These are phyloP conservation scores for Glomus cerebriforme DNA, from an alignment of 192 early-diverging fungal genomes.

Conservation along the genomic window DNA sequence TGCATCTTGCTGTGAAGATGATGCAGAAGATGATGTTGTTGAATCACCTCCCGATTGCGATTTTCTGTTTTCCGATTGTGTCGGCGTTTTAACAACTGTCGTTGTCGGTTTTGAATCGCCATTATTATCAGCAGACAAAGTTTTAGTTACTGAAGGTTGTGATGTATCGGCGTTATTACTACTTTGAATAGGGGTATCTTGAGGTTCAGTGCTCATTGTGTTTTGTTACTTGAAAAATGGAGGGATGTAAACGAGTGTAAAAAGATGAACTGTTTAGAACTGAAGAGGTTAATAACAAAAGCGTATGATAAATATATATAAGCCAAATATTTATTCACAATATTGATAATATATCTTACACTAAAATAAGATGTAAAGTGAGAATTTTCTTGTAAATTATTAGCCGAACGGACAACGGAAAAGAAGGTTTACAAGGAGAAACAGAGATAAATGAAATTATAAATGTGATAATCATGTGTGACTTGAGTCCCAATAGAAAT, in stretches of 20 bases:
- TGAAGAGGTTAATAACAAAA: not conserved
- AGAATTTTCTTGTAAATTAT: too few relatives aligned
- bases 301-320: too few relatives aligned
- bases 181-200: not conserved
- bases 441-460: too few relatives aligned
- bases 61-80: not conserved
- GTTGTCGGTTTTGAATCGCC: not conserved
- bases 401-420: too few relatives aligned
- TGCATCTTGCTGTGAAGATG: not conserved
- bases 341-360: too few relatives aligned
- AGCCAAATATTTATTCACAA: too few relatives aligned
- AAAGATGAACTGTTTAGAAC: not conserved
- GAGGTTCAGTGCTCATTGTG: not conserved
- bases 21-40: not conserved
- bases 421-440: too few relatives aligned
- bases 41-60: slow-evolving; percentile 4
- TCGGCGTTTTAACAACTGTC: not conserved
- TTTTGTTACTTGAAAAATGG: not conserved
- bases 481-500: too few relatives aligned
- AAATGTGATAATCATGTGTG: too few relatives aligned
- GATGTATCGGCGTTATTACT: not conserved
- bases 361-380: too few relatives aligned
- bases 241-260: not conserved
- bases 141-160: not conserved
- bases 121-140: not conserved